Base-by-base conservation (phyloP, 371 early-diverging fungal genomes). In the Smittium mucronatum region DNA sequence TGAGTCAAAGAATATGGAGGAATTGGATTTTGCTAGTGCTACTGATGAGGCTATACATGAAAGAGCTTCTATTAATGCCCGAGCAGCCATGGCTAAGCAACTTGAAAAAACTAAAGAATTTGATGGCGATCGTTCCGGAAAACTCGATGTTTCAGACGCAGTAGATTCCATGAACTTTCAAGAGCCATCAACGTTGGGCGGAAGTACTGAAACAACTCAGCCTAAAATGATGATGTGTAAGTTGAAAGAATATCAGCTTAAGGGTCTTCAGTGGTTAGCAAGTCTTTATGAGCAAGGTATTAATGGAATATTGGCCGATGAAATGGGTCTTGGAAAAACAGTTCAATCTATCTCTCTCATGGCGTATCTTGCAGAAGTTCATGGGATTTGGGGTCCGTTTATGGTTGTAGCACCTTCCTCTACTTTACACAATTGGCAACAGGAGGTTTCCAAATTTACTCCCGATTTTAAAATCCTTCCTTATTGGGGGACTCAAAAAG, bases 191-290 rank as follows among this genome's bases (percentile, higher is more conserved):
- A 88, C 87, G 72, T 84, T 90, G 86, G 84, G 86, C 17, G 74
- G 71, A 17, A 17, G 35, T 21, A 82, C 85, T 1, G 89, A 90
- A 70, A 85, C 90, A 60, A 76, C 85, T 47, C 94, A 95, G 76
- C 96, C 96, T 21, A 83, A 81, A 33, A 91, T 95, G 86, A 81
- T 97, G 34, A 90, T 89, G 81, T 91, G 92, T 72, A 85, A 87
- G 71, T 83, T 98, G 17, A 95, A 93, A 75, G 86, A 88, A 57
- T 95, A 99, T 78, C 99, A 99, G 79, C 79, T 99, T 63, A 93
- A 97, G 80, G 99, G 99, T 29, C 84, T 99, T 31, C 95, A 94
- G 76, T 99, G 99, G 99, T 86, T 99, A 25, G 90, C 92, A 31
- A 94, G 91, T 76, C 78, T 97, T 75, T 95, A 95, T 74, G 93